Evolutionary conservation across 495 filamentous ascomycete genomes (phyloP).

Genomic region (Poronia punctata): DNA sequence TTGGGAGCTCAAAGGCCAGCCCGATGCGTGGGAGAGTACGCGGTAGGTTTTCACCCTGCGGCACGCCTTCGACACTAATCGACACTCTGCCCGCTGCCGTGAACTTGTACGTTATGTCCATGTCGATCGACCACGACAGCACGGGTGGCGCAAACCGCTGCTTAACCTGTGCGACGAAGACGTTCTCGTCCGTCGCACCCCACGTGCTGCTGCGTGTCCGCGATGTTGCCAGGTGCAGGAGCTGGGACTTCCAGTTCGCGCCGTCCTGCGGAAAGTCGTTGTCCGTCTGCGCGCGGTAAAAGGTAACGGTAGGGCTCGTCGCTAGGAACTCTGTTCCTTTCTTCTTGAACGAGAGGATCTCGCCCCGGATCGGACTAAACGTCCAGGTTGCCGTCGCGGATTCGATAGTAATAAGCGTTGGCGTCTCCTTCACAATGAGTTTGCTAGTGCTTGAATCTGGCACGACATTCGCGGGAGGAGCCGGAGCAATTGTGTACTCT

Average conservation of each 20-base stretch:
- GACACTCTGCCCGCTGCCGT: conserved; percentile 31
- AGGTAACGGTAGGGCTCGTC: conserved; percentile 21
- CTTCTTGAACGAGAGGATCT: conserved; percentile 15
- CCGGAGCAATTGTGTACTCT: conserved; percentile 29
- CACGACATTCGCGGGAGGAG: background rate
- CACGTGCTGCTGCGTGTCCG: conserved; percentile 26
- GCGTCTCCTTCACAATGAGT: conserved; percentile 11
- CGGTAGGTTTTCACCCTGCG: conserved; percentile 37
- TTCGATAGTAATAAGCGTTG: conserved; percentile 18
- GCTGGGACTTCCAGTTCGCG: conserved; percentile 30
- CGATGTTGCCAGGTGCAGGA: conserved; percentile 28
- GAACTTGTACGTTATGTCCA: conserved; percentile 44
- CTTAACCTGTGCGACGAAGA: conserved; percentile 29
- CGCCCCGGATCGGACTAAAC: conserved; percentile 14
- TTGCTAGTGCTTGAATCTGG: conserved; percentile 7
- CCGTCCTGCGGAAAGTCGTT: conserved; percentile 47
- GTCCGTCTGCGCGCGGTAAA: conserved; percentile 47
- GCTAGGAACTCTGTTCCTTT: conserved; percentile 16
- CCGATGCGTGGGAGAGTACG: conserved; percentile 51
- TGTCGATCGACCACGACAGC: conserved; percentile 50
- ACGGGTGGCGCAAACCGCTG: conserved; percentile 45
- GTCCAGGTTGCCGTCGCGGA: conserved; percentile 11
- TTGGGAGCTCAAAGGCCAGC: conserved; percentile 38
- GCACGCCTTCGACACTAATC: conserved; percentile 34
- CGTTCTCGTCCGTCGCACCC: conserved; percentile 8